phyloP scores from a whole-genome alignment of 2,329 filamentous ascomycete species.

The Claviceps sorghi region DNA sequence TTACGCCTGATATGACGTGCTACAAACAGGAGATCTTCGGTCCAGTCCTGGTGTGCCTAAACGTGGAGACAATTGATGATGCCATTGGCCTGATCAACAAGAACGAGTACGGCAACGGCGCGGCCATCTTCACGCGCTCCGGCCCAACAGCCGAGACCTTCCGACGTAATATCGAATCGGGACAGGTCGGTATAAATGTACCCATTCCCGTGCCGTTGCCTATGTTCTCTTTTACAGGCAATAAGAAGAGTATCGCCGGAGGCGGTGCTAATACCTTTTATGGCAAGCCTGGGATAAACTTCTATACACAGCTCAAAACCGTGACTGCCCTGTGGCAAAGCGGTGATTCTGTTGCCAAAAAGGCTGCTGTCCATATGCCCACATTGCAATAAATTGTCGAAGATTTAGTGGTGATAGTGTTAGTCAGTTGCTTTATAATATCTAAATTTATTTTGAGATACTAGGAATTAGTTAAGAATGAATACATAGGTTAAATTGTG shows the following conservation, averaged over 20 bases:
- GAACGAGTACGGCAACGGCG: conserved; percentile 79
- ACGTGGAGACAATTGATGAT: conserved; percentile 63
- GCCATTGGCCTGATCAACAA: conserved; percentile 69
- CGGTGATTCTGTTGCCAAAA: conserved; percentile 70
- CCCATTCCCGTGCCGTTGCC: conserved; percentile 59
- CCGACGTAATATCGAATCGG: conserved; percentile 68
- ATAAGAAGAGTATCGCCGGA: conserved; percentile 84
- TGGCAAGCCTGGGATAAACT: conserved; percentile 78
- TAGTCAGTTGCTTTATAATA: not conserved
- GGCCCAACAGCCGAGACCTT: conserved; percentile 65
- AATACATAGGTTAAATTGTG: not conserved
- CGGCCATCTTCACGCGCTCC: conserved; percentile 69
- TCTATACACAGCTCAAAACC: conserved; percentile 96
- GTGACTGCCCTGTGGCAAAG: conserved; percentile 84
- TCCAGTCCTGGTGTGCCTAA: conserved; percentile 68
- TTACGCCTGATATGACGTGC: conserved; percentile 68
- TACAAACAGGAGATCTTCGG: conserved; percentile 80
- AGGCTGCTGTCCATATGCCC: conserved; percentile 83
- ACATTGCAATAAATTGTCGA: conserved; percentile 23
- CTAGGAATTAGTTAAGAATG: not conserved
- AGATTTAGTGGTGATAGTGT: not conserved
- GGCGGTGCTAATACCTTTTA: conserved; percentile 92
- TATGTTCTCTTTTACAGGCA: conserved; percentile 60
- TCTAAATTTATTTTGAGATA: not conserved
- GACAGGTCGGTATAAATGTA: conserved; percentile 76